Percentiles rank a stretch among this genome's conserved stretches.
These are phyloP conservation scores for Lachnellula suecica DNA, from an alignment of 2,329 filamentous ascomycete genomes.

Conservation along the genomic window DNA sequence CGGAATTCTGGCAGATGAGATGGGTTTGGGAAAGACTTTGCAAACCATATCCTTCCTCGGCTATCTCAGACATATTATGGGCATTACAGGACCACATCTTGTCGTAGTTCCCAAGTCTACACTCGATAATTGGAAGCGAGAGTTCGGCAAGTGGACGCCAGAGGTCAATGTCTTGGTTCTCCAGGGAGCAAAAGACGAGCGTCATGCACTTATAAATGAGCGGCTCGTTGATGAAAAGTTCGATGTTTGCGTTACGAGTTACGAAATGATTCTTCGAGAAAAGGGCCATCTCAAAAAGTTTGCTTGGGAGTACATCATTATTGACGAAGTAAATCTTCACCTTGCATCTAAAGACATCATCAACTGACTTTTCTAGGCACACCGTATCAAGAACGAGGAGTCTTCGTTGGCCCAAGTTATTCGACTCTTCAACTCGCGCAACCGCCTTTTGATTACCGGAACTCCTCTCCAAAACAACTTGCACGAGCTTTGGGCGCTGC, in stretches of 20 bases:
- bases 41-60: constrained; percentile 97
- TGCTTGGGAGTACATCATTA: constrained; percentile 99
- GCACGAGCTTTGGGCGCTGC: constrained; percentile 94
- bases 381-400: constrained; percentile 99
- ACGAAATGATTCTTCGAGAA: constrained; percentile 97
- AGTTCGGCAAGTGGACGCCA: constrained; percentile 91
- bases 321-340: constrained; percentile 66
- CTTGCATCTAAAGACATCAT: neutral
- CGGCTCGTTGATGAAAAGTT: constrained; percentile 93
- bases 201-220: constrained; percentile 83
- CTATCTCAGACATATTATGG: constrained; percentile 87
- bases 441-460: constrained; percentile 91
- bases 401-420: constrained; percentile 96
- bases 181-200: constrained; percentile 93
- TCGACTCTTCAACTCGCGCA: constrained; percentile 91
- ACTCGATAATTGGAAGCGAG: constrained; percentile 96
- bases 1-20: constrained; percentile 95
- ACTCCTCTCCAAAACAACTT: constrained; percentile 97
- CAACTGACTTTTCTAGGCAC: constrained; percentile 48
- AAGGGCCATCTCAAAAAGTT: constrained; percentile 96
- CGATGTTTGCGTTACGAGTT: constrained; percentile 96
- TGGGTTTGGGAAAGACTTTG: constrained; percentile 96
- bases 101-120: constrained; percentile 95
- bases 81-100: constrained; percentile 86
- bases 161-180: constrained; percentile 93